Evolutionary conservation across 2,329 filamentous ascomycete genomes (phyloP).

Genomic region (Fusarium nelsonii): DNA sequence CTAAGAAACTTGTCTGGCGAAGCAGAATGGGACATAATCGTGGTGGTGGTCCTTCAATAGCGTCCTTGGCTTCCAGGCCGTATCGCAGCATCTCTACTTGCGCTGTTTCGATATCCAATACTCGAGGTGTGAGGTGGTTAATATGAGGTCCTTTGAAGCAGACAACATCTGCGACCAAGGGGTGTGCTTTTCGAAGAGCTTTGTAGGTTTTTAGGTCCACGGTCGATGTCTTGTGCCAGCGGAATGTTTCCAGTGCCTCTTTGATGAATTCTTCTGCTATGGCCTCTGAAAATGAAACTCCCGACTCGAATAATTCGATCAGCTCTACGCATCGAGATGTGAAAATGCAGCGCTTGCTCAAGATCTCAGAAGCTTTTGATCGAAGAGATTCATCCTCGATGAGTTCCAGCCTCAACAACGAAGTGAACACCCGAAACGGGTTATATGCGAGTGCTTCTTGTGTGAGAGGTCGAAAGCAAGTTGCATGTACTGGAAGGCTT

Average conservation of each 20-base stretch:
- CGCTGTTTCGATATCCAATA: constrained; percentile 61
- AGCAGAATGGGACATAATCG: constrained; percentile 61
- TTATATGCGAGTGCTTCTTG: constrained; percentile 50
- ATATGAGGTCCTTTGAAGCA: constrained; percentile 60
- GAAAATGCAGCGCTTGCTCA: constrained; percentile 58
- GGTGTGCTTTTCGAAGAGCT: constrained; percentile 57
- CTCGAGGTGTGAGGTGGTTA: constrained; percentile 66
- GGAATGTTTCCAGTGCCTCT: constrained; percentile 61
- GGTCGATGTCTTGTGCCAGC: constrained; percentile 59
- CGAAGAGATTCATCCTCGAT: constrained; percentile 51
- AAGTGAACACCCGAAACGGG: constrained; percentile 56
- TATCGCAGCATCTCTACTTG: constrained; percentile 57
- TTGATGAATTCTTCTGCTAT: constrained; percentile 56
- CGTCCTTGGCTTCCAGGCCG: constrained; percentile 60
- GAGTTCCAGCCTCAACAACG: constrained; percentile 57
- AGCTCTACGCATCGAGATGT: constrained; percentile 53
- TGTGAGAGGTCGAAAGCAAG: constrained; percentile 61
- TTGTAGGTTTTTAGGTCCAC: constrained; percentile 58
- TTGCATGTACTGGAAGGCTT: constrained; percentile 64
- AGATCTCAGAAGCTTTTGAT: constrained; percentile 50
- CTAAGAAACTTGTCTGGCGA: constrained; percentile 66
- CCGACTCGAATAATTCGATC: constrained; percentile 52
- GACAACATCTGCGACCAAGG: constrained; percentile 62
- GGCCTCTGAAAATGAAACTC: constrained; percentile 45
- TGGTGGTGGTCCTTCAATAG: constrained; percentile 64